Base-by-base conservation (phyloP, 768 basidiomycete species). In the Boletellus ananiceps region DNA sequence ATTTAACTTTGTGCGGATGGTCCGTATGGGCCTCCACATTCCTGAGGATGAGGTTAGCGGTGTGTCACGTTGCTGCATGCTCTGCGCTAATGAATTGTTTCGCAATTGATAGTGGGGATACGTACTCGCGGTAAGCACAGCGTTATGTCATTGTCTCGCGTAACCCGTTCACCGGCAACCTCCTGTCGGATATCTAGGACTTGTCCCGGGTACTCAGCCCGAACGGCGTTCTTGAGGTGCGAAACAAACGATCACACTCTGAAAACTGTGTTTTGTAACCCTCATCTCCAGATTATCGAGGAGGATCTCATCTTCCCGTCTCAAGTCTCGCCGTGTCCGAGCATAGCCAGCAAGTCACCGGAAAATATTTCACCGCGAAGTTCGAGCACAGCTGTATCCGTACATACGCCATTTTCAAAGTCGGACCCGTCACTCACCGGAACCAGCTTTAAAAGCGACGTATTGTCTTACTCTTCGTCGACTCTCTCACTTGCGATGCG, bases 251-350 rank as follows among this genome's bases (percentile, higher is more conserved):
- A 40, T 37, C 50, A 25, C 46, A 40, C 33, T 33, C 35, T 27
- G 7, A 8, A 11, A 23, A 0, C 14, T 5, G 33, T 41, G 39
- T 44, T 34, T 44, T 55, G 44, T 56, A 25, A 58, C 47, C 46
- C 31, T 8, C 25, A 48, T 14, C 40, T n/a, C 8, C 53, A 88
- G 86, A 71, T 87, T 8, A 76, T 87, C 33, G 86, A 87, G 62
- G 86, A 89, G 50, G 85, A 87, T 59, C 72, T 82, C 7, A 73
- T 86, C 40, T 88, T 88, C 59, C 86, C 86, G 8, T 79, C 73
- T 40, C 55, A 58, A 44, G 33, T n/a, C n/a, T 38, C 48, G 15
- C 47, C 51, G 2, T 46, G 35, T n/a, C 41, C 49, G 14, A 46
- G 52, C n/a, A n/a, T 34, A 9, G 5, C n/a, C 18, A 49, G 45